phyloP scores from a whole-genome alignment of 1,284 basidiomycete species.

The Boletellus deceptivus region DNA sequence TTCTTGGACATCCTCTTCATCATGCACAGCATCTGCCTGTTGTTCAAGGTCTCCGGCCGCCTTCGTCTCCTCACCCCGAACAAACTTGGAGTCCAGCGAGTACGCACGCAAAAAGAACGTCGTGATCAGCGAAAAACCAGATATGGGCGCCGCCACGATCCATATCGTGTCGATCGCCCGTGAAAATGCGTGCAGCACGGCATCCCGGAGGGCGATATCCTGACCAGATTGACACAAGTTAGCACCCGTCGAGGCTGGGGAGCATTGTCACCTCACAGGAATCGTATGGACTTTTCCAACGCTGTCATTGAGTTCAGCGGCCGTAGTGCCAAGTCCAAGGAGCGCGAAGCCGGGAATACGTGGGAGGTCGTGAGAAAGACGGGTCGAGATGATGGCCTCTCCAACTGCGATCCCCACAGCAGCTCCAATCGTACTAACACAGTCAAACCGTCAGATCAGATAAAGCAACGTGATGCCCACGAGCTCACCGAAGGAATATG shows the following conservation, averaged over 20 bases:
- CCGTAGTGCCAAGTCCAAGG: slow-evolving; percentile 45
- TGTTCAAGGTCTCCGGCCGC: slow-evolving; percentile 18
- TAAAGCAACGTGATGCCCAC: neutral
- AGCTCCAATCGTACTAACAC: slow-evolving; percentile 64
- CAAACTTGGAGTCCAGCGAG: slow-evolving; percentile 56
- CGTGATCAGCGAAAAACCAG: slow-evolving; percentile 58
- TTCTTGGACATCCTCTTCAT: no score
- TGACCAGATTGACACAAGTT: slow-evolving; percentile 21
- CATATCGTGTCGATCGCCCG: slow-evolving; percentile 70
- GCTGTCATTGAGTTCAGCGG: slow-evolving; percentile 55
- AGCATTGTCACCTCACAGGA: slow-evolving; percentile 37
- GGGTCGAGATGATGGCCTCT: slow-evolving; percentile 65
- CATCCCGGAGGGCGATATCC: slow-evolving; percentile 47
- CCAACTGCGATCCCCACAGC: slow-evolving; percentile 74
- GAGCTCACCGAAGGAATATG: slow-evolving; percentile 61
- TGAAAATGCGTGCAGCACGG: slow-evolving; percentile 69
- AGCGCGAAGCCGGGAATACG: slow-evolving; percentile 44
- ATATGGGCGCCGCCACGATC: slow-evolving; percentile 63
- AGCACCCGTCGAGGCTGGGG: neutral
- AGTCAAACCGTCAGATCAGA: neutral
- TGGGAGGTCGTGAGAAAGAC: slow-evolving; percentile 51
- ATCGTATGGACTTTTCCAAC: slow-evolving; percentile 55
- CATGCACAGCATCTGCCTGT: no score
- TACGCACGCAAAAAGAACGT: slow-evolving; percentile 59
- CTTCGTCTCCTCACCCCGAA: slow-evolving; percentile 39